Conservation (phyloP, 805 yeast genomes). For the Sungouiozyma ichnusensis region DNA sequence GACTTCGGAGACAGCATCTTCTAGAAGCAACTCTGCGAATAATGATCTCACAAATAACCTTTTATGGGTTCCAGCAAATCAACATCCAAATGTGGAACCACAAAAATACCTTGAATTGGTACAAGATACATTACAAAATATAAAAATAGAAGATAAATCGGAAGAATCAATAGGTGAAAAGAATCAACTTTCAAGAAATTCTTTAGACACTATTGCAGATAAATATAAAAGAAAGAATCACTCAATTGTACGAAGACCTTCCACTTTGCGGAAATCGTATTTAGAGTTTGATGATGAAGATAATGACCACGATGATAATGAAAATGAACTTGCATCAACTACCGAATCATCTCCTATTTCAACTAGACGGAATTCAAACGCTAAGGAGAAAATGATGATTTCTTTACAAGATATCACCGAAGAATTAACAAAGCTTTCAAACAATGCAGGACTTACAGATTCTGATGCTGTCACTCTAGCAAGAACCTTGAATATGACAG, state of each 20-base stretch:
- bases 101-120: constrained; percentile 67
- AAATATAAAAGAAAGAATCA: constrained; percentile 6
- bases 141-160: constrained; percentile 9
- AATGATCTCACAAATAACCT: constrained; percentile 33
- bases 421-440: constrained; percentile 65
- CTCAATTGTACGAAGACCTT: constrained; percentile 27
- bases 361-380: background rate
- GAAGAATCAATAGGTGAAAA: background rate
- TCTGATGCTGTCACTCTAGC: constrained; percentile 79
- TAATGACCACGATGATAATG: constrained; percentile 24
- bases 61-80: constrained; percentile 91
- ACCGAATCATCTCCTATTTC: background rate
- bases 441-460: constrained; percentile 67
- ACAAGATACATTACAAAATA: constrained; percentile 32
- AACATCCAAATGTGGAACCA: constrained; percentile 93
- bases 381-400: constrained; percentile 27
- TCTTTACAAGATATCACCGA: constrained; percentile 61
- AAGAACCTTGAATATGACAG: constrained; percentile 61
- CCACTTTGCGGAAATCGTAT: constrained; percentile 25
- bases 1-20: background rate
- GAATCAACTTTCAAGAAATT: constrained; percentile 11
- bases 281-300: constrained; percentile 24
- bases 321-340: constrained; percentile 13
- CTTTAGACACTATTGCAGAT: background rate
- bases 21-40: background rate